Conservation (phyloP, 2,329 filamentous ascomycete species). For the Penicillium sp. region DNA sequence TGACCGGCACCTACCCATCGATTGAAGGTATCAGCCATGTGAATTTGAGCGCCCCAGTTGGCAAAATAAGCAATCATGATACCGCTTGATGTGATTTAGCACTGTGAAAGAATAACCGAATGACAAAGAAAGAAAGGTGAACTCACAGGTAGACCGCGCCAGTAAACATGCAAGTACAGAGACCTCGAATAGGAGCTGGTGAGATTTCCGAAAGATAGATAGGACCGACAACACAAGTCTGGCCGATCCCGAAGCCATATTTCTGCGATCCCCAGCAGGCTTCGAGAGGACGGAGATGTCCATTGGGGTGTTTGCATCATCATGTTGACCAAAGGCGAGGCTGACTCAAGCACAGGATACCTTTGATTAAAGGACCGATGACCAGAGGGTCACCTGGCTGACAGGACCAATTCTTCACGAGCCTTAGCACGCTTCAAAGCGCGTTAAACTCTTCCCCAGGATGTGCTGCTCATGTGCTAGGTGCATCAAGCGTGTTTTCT, state of each 20-base stretch:
- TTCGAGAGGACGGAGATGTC: too few relatives aligned
- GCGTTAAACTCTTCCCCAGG: too few relatives aligned
- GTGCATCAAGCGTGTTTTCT: too few relatives aligned
- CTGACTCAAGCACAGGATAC: too few relatives aligned
- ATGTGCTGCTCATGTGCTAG: too few relatives aligned
- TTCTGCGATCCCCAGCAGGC: too few relatives aligned
- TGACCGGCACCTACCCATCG: conserved; percentile 5
- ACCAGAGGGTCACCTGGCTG: too few relatives aligned
- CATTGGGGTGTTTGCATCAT: too few relatives aligned
- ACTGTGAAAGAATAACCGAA: background rate
- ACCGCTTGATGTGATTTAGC: conserved; percentile 39
- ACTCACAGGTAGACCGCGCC: conserved; percentile 64
- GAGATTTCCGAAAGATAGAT: conserved; percentile 12
- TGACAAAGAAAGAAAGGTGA: background rate
- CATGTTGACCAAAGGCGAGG: too few relatives aligned
- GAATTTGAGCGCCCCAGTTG: conserved; percentile 58
- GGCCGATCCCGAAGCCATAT: conserved; percentile 68
- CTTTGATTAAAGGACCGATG: too few relatives aligned
- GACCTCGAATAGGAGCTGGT: conserved; percentile 69
- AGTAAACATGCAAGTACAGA: conserved; percentile 68
- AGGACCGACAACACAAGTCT: conserved; percentile 62
- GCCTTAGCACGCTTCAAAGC: too few relatives aligned
- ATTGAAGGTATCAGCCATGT: conserved; percentile 35
- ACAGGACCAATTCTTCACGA: too few relatives aligned
- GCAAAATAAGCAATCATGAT: conserved; percentile 75